Conservation (phyloP, 2,329 filamentous ascomycete genomes). For the Taxawa tesnikishii region DNA sequence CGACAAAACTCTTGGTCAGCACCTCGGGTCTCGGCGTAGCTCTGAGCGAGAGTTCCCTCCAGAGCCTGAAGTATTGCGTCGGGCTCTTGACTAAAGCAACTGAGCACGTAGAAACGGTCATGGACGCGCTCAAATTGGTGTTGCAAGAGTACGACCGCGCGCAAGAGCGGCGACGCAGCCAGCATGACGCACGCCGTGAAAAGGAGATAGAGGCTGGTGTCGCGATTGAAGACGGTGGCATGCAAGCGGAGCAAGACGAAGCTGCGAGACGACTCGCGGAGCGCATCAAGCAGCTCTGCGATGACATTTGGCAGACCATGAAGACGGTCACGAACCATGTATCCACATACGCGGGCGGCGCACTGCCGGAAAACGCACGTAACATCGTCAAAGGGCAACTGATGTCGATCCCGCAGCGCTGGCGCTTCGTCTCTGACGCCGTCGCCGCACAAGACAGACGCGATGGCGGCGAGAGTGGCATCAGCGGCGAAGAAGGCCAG, state of each 20-base stretch:
- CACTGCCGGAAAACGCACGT: conserved; percentile 77
- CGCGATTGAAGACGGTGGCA: conserved; percentile 2
- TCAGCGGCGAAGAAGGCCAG: conserved; percentile 24
- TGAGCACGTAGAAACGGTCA: conserved; percentile 62
- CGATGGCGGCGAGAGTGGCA: conserved; percentile 9
- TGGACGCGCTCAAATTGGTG: conserved; percentile 59
- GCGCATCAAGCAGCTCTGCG: conserved; percentile 53
- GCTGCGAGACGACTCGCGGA: conserved; percentile 54
- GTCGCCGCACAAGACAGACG: conserved; percentile 17
- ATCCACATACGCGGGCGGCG: conserved; percentile 81
- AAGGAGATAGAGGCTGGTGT: conserved; percentile 13
- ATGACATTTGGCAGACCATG: conserved; percentile 41
- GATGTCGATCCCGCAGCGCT: conserved; percentile 71
- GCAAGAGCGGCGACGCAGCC: conserved; percentile 7
- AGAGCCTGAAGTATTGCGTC: conserved; percentile 74
- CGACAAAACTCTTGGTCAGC: conserved; percentile 70
- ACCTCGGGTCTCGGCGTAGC: conserved; percentile 85
- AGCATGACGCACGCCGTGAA: conserved; percentile 7
- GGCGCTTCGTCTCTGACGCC: conserved; percentile 49
- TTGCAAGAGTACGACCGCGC: conserved; percentile 65
- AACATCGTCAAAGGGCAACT: conserved; percentile 74
- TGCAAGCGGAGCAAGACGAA: conserved; percentile 18
- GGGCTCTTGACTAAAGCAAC: conserved; percentile 72
- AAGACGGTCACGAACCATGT: conserved; percentile 75
- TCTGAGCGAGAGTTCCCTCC: conserved; percentile 78